A percentile compares a stretch with the other conserved stretches of the same genome.
phyloP scores from a whole-genome alignment of 805 yeast genomes.

The Zygosaccharomyces rouxii region DNA sequence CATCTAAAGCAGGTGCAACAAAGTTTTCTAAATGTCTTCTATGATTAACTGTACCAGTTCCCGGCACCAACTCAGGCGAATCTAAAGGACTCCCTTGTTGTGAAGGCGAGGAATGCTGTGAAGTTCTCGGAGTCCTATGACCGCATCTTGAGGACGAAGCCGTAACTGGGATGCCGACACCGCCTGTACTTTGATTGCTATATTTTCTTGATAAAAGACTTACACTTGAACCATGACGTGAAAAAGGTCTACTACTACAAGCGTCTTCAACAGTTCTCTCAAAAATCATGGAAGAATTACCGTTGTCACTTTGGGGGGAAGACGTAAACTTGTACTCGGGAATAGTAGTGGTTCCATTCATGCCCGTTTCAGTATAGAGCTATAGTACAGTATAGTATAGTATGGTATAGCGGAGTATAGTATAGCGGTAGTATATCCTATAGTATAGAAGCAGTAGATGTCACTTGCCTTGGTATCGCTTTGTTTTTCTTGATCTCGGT shows the following conservation, averaged over 20 bases:
- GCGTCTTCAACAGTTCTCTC: slow-evolving; percentile 67
- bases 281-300: slow-evolving; percentile 46
- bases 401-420: not conserved
- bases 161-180: not conserved
- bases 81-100: slow-evolving; percentile 25
- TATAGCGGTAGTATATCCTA: too few relatives aligned
- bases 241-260: slow-evolving; percentile 15
- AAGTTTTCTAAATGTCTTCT: slow-evolving; percentile 53
- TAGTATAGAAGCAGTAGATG: too few relatives aligned
- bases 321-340: slow-evolving; percentile 7
- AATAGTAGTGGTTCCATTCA: not conserved
- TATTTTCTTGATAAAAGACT: slow-evolving; percentile 13
- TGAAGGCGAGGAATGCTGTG: slow-evolving; percentile 16
- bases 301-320: slow-evolving; percentile 15
- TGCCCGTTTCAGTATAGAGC: too few relatives aligned
- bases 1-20: slow-evolving; percentile 80
- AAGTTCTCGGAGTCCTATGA: slow-evolving; percentile 12
- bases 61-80: not conserved
- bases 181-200: slow-evolving; percentile 7
- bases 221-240: slow-evolving; percentile 14
- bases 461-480: too few relatives aligned
- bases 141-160: not conserved
- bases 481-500: too few relatives aligned
- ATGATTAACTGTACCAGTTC: slow-evolving; percentile 25
- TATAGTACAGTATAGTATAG: not conserved